Evolutionary conservation across 208 protist species (phyloP), one percentile per base, ranked within the genome.

Genomic region (Wallacemonas rigidus): DNA sequence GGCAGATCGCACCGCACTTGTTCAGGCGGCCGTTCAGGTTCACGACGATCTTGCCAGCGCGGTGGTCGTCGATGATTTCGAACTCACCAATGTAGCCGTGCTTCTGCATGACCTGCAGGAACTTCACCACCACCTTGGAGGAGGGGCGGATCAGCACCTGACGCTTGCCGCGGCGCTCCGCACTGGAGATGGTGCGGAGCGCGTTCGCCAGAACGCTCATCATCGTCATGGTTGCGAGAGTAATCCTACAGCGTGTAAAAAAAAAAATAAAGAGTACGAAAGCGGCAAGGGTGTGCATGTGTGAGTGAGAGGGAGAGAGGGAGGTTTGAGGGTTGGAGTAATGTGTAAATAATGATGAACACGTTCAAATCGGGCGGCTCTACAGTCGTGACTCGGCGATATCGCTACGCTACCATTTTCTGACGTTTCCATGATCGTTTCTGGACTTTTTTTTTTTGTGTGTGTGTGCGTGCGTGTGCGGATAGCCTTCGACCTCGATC

Each of bases 11-110:
- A 68, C 98, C 99, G 90, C 98, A 99, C 95, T 99, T 99, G 98
- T 99, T 99, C 70, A 99, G 94, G 75, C 99, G 97, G 69, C 99
- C 99, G 81, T 99, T 99, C 40, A 99, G 97, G 78, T 99, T 98
- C 69, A 99, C 94, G 70, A 99, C 99, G 76, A 99, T 99, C 91
- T 99, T 99, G 75, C 99, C 98, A 15, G 93, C 85, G 77, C 99
- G 95, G 91, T 99, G 99, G 92, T 99, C 99, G 89, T 99, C 99
- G 81, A 99, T 95, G 86, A 99, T 91, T 91, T 99, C 99, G 86
- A 99, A 99, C 85, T 99, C 99, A 72, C 98, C 99, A 91, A 99
- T 99, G 97, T 99, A 99, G 88, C 98, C 98, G 91, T 99, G 99
- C 91, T 99, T 99, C 97, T 99, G 98, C 99, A 99, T 99, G 71